Base-by-base conservation (phyloP, 805 yeast species). In the Yarrowia osloensis region DNA sequence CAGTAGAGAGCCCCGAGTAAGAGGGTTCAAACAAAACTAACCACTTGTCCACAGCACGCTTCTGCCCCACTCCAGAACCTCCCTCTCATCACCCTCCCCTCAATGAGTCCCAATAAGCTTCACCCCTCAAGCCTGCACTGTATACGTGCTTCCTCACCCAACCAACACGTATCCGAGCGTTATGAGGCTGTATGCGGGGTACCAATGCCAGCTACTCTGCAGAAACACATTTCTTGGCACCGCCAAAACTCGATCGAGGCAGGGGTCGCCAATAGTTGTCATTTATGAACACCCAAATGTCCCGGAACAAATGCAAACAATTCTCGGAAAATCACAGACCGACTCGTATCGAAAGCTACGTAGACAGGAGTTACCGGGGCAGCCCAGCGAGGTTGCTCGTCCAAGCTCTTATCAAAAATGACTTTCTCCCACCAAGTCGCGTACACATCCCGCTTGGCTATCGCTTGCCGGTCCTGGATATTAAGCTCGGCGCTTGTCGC, bases 101-200 rank as follows among this genome's bases (percentile, higher is more conserved):
- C 44, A n/a, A n/a, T n/a, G n/a, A n/a, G n/a, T 39, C 46, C 26
- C 9, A 21, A 42, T 49, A 49, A 29, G 29, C 37, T 49, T 49
- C 33, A n/a, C 37, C 50, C 50, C 37, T 49, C 37, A 49, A 28
- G 35, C 2, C 33, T 11, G 22, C 35, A 47, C 54, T 47, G 54
- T 47, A 47, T 47, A 47, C 54, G 54, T 47, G 35, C 35, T 47
- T 37, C 19, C 49, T 44, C 29, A 44, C 55, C 55, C 37, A 29
- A 33, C 42, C 42, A 21, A 54, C 44, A 54, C 29, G 40, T 54
- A 54, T 33, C 44, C 44, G 29, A 54, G 44, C 44, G 44, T 54
- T 54, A 54, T 54, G 61, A 54, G 61, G 61, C 61, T 54, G 44
- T 22, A 54, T 54, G 61, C 44, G 61, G 61, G 61, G 61, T 22